Percentiles rank a stretch among this genome's conserved stretches.
Evolutionary conservation across 1,284 basidiomycete genomes (phyloP).

Genomic region (Malassezia yamatoensis): DNA sequence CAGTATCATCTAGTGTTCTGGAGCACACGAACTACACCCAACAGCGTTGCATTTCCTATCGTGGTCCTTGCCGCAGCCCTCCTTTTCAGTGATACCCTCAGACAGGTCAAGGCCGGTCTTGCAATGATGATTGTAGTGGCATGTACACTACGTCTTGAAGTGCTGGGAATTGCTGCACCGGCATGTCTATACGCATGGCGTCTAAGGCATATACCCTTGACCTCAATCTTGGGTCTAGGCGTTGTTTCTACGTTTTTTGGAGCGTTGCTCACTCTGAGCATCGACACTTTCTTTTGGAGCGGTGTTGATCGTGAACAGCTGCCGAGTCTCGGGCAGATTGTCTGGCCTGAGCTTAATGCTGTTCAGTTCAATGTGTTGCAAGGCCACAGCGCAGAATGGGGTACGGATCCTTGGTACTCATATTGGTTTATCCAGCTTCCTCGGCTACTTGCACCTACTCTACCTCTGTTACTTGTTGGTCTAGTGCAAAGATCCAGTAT

Average conservation of each 20-base stretch:
- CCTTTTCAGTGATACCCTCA: background rate
- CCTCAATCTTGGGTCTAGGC: background rate
- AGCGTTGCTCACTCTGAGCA: conserved; percentile 40
- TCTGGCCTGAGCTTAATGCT: conserved; percentile 79
- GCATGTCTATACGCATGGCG: conserved; percentile 24
- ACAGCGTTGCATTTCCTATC: conserved; percentile 77
- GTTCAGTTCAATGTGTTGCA: conserved; percentile 77
- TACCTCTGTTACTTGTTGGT: conserved; percentile 58
- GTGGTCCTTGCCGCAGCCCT: conserved; percentile 58
- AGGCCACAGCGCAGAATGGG: conserved; percentile 83
- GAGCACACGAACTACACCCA: conserved; percentile 82
- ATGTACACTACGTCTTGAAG: conserved; percentile 70
- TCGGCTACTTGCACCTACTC: conserved; percentile 59
- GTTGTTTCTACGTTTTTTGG: conserved; percentile 7
- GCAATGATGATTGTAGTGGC: conserved; percentile 58
- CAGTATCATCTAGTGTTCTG: conserved; percentile 91
- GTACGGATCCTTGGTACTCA: conserved; percentile 63
- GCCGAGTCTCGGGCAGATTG: conserved; percentile 44
- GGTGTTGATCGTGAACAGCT: conserved; percentile 19
- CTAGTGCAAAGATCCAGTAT: conserved; percentile 51
- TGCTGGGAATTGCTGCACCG: conserved; percentile 51
- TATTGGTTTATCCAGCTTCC: conserved; percentile 68
- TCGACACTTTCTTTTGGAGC: conserved; percentile 84
- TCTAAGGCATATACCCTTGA: conserved; percentile 1
- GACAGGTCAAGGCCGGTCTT: conserved; percentile 51